Percentiles rank a stretch among this genome's conserved stretches.
These are phyloP conservation scores for Musa acuminata DNA, from an alignment of 176 grass and related monocot species.

Conservation along the genomic window DNA sequence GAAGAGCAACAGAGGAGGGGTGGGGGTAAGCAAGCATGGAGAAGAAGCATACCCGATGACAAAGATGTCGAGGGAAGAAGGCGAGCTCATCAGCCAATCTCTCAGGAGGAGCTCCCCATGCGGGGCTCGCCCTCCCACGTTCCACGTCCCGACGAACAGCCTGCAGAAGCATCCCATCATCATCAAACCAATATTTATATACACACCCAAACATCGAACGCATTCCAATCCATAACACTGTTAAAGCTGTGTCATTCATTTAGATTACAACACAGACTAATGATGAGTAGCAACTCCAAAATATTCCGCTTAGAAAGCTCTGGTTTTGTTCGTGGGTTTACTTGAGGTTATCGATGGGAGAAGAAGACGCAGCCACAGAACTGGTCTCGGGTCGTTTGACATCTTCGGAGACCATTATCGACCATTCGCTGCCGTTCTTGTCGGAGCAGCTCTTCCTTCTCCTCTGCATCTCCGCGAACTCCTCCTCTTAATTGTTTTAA, in stretches of 20 bases:
- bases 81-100: constrained; percentile 46
- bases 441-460: constrained; percentile 82
- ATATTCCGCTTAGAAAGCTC: background rate
- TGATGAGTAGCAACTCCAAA: background rate
- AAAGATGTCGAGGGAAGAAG: constrained; percentile 47
- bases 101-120: constrained; percentile 40
- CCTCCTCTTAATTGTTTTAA: constrained; percentile 25
- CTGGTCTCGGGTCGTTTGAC: constrained; percentile 24
- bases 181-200: background rate
- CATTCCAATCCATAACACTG: background rate
- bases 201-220: background rate
- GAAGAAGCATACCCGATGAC: constrained; percentile 52
- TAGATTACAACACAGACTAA: background rate
- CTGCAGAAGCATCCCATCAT: constrained; percentile 17
- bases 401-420: constrained; percentile 46
- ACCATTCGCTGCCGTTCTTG: constrained; percentile 49
- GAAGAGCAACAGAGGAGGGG: background rate
- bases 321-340: constrained; percentile 22
- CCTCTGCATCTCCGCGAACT: constrained; percentile 13
- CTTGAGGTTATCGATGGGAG: constrained; percentile 49
- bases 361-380: constrained; percentile 11
- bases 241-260: too few relatives aligned
- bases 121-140: constrained; percentile 64
- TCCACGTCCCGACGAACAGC: constrained; percentile 81
- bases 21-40: background rate